phyloP scores from a whole-genome alignment of 495 filamentous ascomycete genomes.

The Aspergillus biplanus region DNA sequence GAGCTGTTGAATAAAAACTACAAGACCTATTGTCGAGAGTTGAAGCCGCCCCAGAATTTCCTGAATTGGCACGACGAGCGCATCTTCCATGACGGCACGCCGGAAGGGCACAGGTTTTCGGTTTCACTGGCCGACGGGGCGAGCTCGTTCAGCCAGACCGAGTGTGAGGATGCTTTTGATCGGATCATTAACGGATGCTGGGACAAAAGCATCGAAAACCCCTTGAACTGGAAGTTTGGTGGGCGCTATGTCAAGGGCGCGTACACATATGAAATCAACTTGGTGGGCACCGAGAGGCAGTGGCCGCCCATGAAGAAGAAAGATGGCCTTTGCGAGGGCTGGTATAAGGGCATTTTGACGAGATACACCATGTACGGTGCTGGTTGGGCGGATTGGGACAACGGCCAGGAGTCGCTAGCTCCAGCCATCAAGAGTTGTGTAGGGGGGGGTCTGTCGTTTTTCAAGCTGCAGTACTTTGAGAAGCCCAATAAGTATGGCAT shows the following conservation, averaged over 20 bases:
- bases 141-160: conserved; percentile 10
- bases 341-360: conserved; percentile 9
- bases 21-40: conserved; percentile 3
- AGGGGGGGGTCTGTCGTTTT: conserved; percentile 22
- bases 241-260: conserved; percentile 20
- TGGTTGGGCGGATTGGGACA: conserved; percentile 16
- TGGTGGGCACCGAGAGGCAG: conserved; percentile 19
- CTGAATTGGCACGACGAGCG: conserved; percentile 10
- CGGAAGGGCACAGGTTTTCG: conserved; percentile 24
- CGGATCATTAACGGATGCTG: conserved; percentile 32
- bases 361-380: conserved; percentile 5
- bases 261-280: conserved; percentile 23
- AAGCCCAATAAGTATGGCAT: conserved; percentile 16
- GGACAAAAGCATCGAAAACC: conserved; percentile 35
- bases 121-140: conserved; percentile 13
- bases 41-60: neutral
- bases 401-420: conserved; percentile 1
- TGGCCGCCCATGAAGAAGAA: conserved; percentile 20
- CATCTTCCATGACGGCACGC: conserved; percentile 16
- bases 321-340: conserved; percentile 22
- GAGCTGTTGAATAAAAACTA: conserved; percentile 6
- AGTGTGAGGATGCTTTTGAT: conserved; percentile 26
- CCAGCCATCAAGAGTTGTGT: conserved; percentile 17
- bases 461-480: conserved; percentile 26
- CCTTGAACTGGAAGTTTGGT: conserved; percentile 40